A percentile compares a stretch with the other conserved stretches of the same genome.
These are phyloP conservation scores for Fusarium veterinarium DNA, from an alignment of 2,329 filamentous ascomycete species.

Conservation along the genomic window DNA sequence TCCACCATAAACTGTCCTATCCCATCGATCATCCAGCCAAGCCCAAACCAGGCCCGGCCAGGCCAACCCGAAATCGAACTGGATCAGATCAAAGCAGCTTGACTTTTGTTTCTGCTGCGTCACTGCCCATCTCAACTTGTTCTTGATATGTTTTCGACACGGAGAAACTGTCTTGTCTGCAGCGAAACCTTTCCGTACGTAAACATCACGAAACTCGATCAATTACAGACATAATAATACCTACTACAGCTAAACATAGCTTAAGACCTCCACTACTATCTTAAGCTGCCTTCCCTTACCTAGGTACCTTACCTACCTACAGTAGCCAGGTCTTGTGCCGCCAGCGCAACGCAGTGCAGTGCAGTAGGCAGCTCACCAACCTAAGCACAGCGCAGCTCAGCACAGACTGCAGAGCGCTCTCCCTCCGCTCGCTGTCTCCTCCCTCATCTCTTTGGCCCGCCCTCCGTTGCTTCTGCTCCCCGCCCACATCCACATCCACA, in stretches of 20 bases:
- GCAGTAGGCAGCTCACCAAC: constrained; percentile 2
- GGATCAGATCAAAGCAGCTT: constrained; percentile 39
- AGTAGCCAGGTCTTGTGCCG: constrained; percentile 1
- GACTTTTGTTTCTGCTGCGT: constrained; percentile 40
- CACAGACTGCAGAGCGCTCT: constrained; percentile 35
- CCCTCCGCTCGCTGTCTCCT: constrained; percentile 36
- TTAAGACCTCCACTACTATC: not conserved
- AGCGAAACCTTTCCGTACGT: constrained; percentile 4
- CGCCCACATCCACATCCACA: constrained; percentile 21
- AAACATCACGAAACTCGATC: not conserved
- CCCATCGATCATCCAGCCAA: constrained; percentile 16
- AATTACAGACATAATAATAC: not conserved
- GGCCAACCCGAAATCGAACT: constrained; percentile 36
- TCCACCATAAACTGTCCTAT: constrained; percentile 41
- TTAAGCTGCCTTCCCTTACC: not conserved
- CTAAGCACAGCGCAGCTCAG: constrained; percentile 11
- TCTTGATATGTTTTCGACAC: constrained; percentile 25
- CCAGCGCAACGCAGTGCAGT: constrained; percentile 14
- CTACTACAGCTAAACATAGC: not conserved
- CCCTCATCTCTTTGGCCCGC: constrained; percentile 38
- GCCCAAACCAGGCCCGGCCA: constrained; percentile 20
- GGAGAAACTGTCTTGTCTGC: constrained; percentile 8
- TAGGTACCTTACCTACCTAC: not conserved
- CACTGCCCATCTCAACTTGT: constrained; percentile 32
- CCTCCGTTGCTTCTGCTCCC: constrained; percentile 22